phyloP scores from a whole-genome alignment of 331 rosid species.

The Phaseolus coccineus region DNA sequence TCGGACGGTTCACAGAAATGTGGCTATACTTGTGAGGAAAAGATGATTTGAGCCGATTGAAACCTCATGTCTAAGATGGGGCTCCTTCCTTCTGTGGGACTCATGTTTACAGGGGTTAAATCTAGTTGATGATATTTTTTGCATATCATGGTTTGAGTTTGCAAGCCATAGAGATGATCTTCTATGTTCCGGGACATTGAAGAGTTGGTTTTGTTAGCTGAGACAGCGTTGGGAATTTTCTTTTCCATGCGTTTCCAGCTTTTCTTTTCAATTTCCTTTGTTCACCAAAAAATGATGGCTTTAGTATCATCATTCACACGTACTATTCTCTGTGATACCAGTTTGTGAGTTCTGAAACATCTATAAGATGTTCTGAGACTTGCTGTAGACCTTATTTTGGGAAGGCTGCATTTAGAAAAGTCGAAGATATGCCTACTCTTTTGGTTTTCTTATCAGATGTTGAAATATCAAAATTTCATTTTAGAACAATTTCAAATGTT shows the following conservation, averaged over 20 bases:
- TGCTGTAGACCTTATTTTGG: slow-evolving; percentile 16
- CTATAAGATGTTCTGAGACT: slow-evolving; percentile 19
- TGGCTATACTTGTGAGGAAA: slow-evolving; percentile 16
- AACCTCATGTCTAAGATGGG: not conserved
- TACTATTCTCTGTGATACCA: not conserved
- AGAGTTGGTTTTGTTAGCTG: not conserved
- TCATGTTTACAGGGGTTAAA: not conserved
- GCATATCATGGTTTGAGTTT: not conserved
- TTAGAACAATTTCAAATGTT: not conserved
- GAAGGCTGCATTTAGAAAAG: not conserved
- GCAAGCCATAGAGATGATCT: not conserved
- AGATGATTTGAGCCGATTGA: not conserved
- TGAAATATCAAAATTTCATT: not conserved
- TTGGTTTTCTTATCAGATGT: not conserved
- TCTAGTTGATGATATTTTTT: not conserved
- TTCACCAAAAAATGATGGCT: slow-evolving; percentile 1
- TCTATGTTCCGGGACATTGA: not conserved
- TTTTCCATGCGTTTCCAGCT: not conserved
- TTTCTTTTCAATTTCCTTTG: not conserved
- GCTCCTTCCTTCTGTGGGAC: not conserved
- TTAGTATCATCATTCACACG: not conserved
- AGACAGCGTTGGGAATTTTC: not conserved
- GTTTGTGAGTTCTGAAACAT: slow-evolving; percentile 32
- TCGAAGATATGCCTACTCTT: not conserved
- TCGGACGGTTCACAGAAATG: not conserved